phyloP scores from a whole-genome alignment of 495 filamentous ascomycete genomes.

The Parathielavia hyrcaniae region DNA sequence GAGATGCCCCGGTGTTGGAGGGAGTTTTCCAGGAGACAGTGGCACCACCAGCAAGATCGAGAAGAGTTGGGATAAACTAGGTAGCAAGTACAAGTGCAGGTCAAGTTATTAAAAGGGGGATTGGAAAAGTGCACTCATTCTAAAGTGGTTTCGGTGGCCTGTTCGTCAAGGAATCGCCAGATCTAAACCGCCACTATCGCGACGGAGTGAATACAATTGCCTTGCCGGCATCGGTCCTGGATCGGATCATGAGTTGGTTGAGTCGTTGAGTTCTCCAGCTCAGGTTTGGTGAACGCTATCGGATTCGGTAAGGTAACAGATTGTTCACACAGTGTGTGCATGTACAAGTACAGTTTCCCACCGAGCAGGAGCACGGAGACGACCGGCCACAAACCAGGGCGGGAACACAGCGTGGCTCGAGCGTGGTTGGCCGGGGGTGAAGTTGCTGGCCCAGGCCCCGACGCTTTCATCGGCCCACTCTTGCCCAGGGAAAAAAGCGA shows the following conservation, averaged over 20 bases:
- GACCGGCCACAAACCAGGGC: neutral
- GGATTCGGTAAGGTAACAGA: neutral
- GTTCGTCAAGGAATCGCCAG: too few species aligned
- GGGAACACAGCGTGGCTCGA: constrained; percentile 3
- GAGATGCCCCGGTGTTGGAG: too few species aligned
- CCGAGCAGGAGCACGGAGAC: neutral
- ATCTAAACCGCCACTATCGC: too few species aligned
- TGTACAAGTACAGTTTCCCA: neutral
- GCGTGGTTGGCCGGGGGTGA: neutral
- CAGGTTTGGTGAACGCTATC: neutral
- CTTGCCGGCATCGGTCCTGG: constrained; percentile 5
- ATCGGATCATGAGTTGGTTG: too few species aligned
- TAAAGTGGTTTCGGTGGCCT: too few species aligned
- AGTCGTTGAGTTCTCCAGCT: neutral
- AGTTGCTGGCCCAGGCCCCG: constrained; percentile 8
- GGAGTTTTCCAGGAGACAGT: neutral
- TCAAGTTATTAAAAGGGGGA: too few species aligned
- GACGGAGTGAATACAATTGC: too few species aligned
- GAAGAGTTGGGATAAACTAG: too few species aligned
- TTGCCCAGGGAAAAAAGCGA: constrained; percentile 14
- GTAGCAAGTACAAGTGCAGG: too few species aligned
- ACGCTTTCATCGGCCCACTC: constrained; percentile 18
- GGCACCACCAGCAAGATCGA: constrained; percentile 1
- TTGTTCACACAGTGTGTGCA: constrained; percentile 17
- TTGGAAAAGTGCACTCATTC: too few species aligned